phyloP scores from a whole-genome alignment of 2,329 filamentous ascomycete genomes.

The Aspergillus carbonarius region DNA sequence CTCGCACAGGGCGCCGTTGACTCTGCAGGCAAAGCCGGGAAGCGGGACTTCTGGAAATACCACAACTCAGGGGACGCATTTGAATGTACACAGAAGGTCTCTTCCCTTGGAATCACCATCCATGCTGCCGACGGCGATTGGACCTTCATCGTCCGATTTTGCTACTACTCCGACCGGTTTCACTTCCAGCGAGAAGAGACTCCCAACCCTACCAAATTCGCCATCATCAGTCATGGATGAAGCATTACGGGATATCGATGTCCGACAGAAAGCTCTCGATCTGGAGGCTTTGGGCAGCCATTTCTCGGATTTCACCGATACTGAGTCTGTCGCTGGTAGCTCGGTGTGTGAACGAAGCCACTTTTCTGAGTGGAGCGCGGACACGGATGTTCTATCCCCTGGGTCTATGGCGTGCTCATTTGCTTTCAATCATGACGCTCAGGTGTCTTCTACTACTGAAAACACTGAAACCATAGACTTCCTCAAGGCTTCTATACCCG shows the following conservation, averaged over 20 bases:
- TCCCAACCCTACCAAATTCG: conserved; percentile 48
- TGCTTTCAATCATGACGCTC: conserved; percentile 29
- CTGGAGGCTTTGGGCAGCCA: conserved; percentile 39
- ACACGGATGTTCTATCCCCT: conserved; percentile 36
- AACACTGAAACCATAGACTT: conserved; percentile 22
- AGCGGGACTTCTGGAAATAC: conserved; percentile 5
- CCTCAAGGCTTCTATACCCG: conserved; percentile 22
- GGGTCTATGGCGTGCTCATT: conserved; percentile 39
- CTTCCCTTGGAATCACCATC: conserved; percentile 21
- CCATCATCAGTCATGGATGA: conserved; percentile 48
- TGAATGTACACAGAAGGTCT: conserved; percentile 6
- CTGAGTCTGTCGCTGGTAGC: conserved; percentile 28
- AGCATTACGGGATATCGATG: conserved; percentile 37
- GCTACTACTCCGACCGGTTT: conserved; percentile 27
- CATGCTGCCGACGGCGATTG: conserved; percentile 21
- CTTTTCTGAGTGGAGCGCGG: conserved; percentile 44
- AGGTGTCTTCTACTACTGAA: conserved; percentile 22
- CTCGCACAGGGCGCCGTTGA: conserved; percentile 29
- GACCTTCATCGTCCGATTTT: conserved; percentile 14
- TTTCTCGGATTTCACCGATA: conserved; percentile 43
- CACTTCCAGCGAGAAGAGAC: conserved; percentile 38
- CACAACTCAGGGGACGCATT: conserved; percentile 15
- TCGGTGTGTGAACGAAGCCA: conserved; percentile 36
- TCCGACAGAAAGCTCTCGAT: conserved; percentile 32
- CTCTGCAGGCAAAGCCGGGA: conserved; percentile 25